Evolutionary conservation across 2,329 filamentous ascomycete species (phyloP), one percentile per base, ranked within the genome.

Genomic region (Keithomyces neogunnii): DNA sequence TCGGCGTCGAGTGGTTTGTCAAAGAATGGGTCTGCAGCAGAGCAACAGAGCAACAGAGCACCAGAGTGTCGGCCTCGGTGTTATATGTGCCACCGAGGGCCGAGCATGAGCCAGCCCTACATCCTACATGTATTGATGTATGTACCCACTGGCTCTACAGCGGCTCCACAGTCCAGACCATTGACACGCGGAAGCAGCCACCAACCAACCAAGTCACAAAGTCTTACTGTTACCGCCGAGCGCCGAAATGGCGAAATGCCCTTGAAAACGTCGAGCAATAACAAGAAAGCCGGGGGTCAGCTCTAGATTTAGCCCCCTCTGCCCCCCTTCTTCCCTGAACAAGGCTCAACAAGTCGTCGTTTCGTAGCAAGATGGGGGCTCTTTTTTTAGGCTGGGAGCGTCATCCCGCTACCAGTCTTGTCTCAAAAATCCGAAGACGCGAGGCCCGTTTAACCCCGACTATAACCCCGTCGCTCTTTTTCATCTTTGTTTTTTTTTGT

Each of bases 51-150:
- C 28, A 28, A 40, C n/a, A 26, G 26, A 42, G n/a, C 26, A 2
- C 2, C 13, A 42, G 11, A 32, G 36, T 19, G n/a, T 49, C 48
- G 48, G 40, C 48, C 40, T 38, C 39, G 48, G 48, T 49, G 48
- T 31, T 49, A 19, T 36, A 4, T 11, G 36, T n/a, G 5, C 7
- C 28, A 33, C 47, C 47, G 47, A 49, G 38, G 38, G 30, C 47
- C 47, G 47, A 49, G 28, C 13, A 11, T 49, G 3, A 19, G 30
- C 44, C 6, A 19, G 30, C 44, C 44, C 30, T 46, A 38, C 36
- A 5, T n/a, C 36, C 11, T n/a, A 3, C 36, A 5, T 3, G 36
- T 38, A 13, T 5, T 19, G 19, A 19, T 19, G 19, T 19, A 19
- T 19, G 19, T 19, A 19, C 19, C 19, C 19, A 19, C 19, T 19